A percentile compares a stretch with the other conserved stretches of the same genome.
phyloP scores from a whole-genome alignment of 2,329 filamentous ascomycete species.

The Bimuria novae-zelandiae region DNA sequence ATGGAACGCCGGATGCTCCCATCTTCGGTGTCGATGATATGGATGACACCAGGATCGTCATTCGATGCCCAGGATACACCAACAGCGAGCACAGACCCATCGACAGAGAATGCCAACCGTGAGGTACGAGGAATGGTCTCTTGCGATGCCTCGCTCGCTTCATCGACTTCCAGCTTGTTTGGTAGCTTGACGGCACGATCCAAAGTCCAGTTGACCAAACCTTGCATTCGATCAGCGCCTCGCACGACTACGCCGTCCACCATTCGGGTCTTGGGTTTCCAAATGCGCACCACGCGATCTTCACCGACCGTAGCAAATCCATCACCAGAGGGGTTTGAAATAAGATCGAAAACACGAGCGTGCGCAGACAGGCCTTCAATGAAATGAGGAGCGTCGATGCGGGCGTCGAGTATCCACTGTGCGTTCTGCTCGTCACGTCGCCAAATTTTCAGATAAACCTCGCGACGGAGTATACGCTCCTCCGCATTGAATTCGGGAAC shows the following conservation, averaged over 20 bases:
- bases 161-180: slow-evolving; percentile 34
- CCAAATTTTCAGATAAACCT: slow-evolving; percentile 93
- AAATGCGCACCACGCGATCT: slow-evolving; percentile 77
- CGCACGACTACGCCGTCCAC: slow-evolving; percentile 70
- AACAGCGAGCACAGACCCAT: slow-evolving; percentile 43
- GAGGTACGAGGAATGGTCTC: slow-evolving; percentile 56
- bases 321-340: slow-evolving; percentile 67
- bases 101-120: slow-evolving; percentile 70
- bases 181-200: slow-evolving; percentile 58
- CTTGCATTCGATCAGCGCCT: slow-evolving; percentile 55
- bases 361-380: slow-evolving; percentile 54
- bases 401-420: slow-evolving; percentile 75
- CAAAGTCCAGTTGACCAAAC: slow-evolving; percentile 75
- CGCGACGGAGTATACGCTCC: slow-evolving; percentile 59
- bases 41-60: slow-evolving; percentile 64
- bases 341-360: slow-evolving; percentile 71
- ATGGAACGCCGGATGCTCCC: slow-evolving; percentile 70
- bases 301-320: slow-evolving; percentile 85
- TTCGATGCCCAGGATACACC: slow-evolving; percentile 40
- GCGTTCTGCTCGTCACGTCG: slow-evolving; percentile 61
- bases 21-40: slow-evolving; percentile 75
- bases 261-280: slow-evolving; percentile 74
- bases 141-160: slow-evolving; percentile 23
- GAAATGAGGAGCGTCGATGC: slow-evolving; percentile 81
- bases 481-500: slow-evolving; percentile 49